These are phyloP conservation scores for Didymellaceae sp. DNA, from an alignment of 2,329 filamentous ascomycete genomes.

Conservation along the genomic window DNA sequence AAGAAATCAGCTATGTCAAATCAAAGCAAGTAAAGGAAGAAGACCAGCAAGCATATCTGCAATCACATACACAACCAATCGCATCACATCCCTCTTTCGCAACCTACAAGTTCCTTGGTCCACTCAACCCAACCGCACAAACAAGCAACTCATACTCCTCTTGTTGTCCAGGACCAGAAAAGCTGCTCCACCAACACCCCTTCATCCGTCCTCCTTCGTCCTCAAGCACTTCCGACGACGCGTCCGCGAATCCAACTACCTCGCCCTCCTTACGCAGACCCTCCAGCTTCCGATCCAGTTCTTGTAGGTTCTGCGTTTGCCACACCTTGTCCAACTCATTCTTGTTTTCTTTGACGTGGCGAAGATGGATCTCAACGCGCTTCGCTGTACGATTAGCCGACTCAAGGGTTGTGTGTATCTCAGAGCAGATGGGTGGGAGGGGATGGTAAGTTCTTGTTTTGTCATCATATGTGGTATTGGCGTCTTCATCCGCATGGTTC, in stretches of 20 bases:
- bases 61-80: background rate
- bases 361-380: conserved; percentile 34
- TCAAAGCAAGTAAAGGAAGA: too few relatives aligned
- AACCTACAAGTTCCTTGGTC: conserved; percentile 36
- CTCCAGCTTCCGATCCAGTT: conserved; percentile 23
- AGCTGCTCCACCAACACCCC: conserved; percentile 32
- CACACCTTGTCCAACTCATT: conserved; percentile 14
- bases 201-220: conserved; percentile 6
- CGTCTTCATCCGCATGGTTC: background rate
- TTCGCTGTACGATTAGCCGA: conserved; percentile 37
- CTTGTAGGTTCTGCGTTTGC: conserved; percentile 21
- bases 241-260: too few relatives aligned
- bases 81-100: too few relatives aligned
- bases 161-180: conserved; percentile 28
- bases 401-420: conserved; percentile 32
- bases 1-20: too few relatives aligned
- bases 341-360: conserved; percentile 22
- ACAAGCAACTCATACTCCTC: conserved; percentile 34
- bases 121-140: conserved; percentile 27
- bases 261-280: conserved; percentile 7
- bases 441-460: conserved; percentile 18
- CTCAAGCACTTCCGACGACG: background rate
- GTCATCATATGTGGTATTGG: background rate
- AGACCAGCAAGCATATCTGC: background rate
- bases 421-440: conserved; percentile 14